Evolutionary conservation across 2,329 filamentous ascomycete genomes (phyloP), one percentile per base, ranked within the genome.

Genomic region (Fusarium clavum): DNA sequence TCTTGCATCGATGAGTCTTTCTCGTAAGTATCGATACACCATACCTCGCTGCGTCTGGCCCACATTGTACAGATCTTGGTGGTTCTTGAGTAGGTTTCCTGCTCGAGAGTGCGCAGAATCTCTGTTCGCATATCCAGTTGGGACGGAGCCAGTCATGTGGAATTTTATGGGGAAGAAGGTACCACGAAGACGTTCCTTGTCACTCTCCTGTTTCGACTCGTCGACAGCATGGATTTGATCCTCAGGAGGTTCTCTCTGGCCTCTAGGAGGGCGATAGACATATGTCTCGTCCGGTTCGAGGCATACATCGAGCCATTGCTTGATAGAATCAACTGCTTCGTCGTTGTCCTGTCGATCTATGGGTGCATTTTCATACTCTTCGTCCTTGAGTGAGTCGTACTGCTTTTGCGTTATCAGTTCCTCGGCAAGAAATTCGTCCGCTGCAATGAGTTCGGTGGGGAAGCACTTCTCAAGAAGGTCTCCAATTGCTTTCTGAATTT

Each of bases 1-100:
- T 3, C 90, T 78, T 2, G 78, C 75, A 3, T 79, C 78, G 57
- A 93, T 86, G 3, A 88, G 78, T 54, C 82, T 77, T 3, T 83
- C 79, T 70, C 90, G 88, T 58, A 95, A 85, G 58, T 87, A 81
- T 45, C 87, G 86, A 78, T 94, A 97, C 0, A 95, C 82, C 1
- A 84, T 81, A 1, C 90, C 90, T 8, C 93, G 88, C 20, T 85
- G 77, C 5, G 80, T 77, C 1, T 79, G 72, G 0, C 85, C 83
- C 13, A 95, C 86, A 0, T 85, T 82, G 79, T 88, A 92, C 18
- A 95, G 78, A 70, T 94, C 85, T 0, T 82, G 52, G 24, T 71
- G 29, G 4, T 25, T 53, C 1, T 18, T 18, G 14, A 78, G 48
- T 4, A 66, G 24, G 5, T 57, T 65, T 14, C 45, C 43, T 12